A percentile compares a stretch with the other conserved stretches of the same genome.
Evolutionary conservation across 2,329 filamentous ascomycete genomes (phyloP).

Genomic region (Zelopaecilomyces penicillatus): DNA sequence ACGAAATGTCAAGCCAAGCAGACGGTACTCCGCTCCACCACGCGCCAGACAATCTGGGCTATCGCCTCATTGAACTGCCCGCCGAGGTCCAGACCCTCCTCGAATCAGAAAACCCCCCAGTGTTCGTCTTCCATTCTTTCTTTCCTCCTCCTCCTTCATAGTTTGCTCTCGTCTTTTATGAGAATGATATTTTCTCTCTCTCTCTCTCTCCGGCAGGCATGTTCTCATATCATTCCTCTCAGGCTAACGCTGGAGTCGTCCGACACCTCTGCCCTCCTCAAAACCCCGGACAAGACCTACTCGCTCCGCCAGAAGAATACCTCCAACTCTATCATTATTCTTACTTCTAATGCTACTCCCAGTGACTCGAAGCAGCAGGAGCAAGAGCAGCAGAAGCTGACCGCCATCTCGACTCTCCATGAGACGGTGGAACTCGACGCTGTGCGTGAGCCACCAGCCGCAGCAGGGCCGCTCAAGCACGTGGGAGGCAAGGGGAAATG

Average conservation of each 20-base stretch:
- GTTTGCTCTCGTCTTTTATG: too few species aligned
- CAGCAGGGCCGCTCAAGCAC: conserved; percentile 19
- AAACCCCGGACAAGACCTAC: conserved; percentile 44
- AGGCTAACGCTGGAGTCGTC: conserved; percentile 44
- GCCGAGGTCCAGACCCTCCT: conserved; percentile 48
- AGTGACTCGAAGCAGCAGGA: conserved; percentile 15
- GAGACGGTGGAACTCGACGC: conserved; percentile 54
- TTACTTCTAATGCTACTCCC: conserved; percentile 26
- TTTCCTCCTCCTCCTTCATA: background rate
- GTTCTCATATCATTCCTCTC: background rate
- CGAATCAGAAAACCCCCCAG: conserved; percentile 43
- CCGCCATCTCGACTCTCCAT: conserved; percentile 46
- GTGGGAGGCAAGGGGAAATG: conserved; percentile 41
- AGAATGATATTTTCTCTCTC: too few species aligned
- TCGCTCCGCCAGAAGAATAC: conserved; percentile 58
- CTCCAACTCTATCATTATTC: conserved; percentile 55
- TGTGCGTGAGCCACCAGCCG: conserved; percentile 26
- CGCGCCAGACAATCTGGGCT: conserved; percentile 39
- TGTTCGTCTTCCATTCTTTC: conserved; percentile 30
- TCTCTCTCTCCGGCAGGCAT: background rate
- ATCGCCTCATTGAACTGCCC: conserved; percentile 55
- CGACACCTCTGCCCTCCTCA: conserved; percentile 42
- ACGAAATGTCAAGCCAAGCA: conserved; percentile 37
- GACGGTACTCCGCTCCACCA: conserved; percentile 44
- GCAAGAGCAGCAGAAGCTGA: conserved; percentile 28